phyloP scores from a whole-genome alignment of 805 yeast genomes.

The Wickerhamiella azymoides region DNA sequence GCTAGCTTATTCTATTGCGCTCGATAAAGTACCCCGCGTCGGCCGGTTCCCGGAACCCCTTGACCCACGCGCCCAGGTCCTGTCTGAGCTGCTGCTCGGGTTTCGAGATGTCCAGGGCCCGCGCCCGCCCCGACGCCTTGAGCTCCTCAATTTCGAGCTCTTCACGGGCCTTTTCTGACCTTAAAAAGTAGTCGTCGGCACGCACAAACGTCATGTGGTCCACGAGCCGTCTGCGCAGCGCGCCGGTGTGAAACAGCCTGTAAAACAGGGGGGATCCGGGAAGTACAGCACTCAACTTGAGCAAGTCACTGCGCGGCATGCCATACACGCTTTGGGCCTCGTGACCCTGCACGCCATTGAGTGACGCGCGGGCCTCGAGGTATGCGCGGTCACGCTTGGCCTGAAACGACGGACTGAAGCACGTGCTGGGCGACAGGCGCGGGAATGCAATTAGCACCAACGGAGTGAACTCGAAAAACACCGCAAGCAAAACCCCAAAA shows the following conservation, averaged over 20 bases:
- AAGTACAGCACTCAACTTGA: conserved; percentile 12
- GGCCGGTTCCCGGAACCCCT: conserved; percentile 18
- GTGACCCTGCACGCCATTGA: not conserved
- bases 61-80: conserved; percentile 12
- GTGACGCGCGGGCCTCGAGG: not conserved
- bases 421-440: conserved; percentile 45
- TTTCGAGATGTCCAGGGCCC: conserved; percentile 11
- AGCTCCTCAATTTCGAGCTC: conserved; percentile 13
- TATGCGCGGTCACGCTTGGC: not conserved
- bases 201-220: conserved; percentile 13
- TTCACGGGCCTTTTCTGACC: conserved; percentile 5
- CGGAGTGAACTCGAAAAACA: conserved; percentile 46
- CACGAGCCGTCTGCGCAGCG: conserved; percentile 10
- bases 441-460: conserved; percentile 40
- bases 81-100: conserved; percentile 6
- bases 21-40: conserved; percentile 16
- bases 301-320: conserved; percentile 6
- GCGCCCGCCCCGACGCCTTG: conserved; percentile 13
- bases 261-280: conserved; percentile 11
- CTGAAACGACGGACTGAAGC: conserved; percentile 21
- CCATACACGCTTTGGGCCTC: conserved; percentile 5
- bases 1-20: not conserved
- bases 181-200: conserved; percentile 17
- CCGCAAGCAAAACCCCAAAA: conserved; percentile 41
- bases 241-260: conserved; percentile 7